Percentiles rank a stretch among this genome's conserved stretches.
Conservation (phyloP, 2,329 filamentous ascomycete species). For the Ophiostoma quercus region DNA sequence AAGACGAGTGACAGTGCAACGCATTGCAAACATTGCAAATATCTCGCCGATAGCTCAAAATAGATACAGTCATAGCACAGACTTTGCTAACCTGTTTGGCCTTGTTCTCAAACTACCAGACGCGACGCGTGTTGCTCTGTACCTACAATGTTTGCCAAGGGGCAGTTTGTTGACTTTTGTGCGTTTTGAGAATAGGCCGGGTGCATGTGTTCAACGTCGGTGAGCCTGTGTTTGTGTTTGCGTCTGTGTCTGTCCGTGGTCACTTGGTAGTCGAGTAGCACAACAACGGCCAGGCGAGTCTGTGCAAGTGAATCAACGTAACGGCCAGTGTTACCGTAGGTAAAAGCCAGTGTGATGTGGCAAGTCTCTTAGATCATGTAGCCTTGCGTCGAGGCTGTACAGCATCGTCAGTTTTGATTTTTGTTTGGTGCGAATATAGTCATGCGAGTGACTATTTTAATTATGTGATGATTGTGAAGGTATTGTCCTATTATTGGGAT, state of each 20-base stretch:
- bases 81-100: background rate
- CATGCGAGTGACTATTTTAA: too few relatives aligned
- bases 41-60: background rate
- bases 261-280: background rate
- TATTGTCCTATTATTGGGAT: too few relatives aligned
- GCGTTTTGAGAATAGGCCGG: background rate
- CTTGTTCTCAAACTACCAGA: background rate
- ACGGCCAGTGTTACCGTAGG: too few relatives aligned
- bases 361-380: background rate
- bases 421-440: background rate
- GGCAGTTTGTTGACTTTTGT: constrained; percentile 6
- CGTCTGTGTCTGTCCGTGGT: background rate
- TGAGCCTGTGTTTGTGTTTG: background rate
- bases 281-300: background rate
- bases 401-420: background rate
- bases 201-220: background rate
- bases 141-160: background rate
- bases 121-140: background rate
- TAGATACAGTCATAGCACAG: background rate
- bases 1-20: background rate
- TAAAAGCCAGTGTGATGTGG: too few relatives aligned
- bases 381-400: background rate
- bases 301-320: background rate
- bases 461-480: too few relatives aligned
- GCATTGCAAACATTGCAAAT: background rate